Conservation (phyloP, 1,284 basidiomycete species). For the Apiotrichum laibachii region DNA sequence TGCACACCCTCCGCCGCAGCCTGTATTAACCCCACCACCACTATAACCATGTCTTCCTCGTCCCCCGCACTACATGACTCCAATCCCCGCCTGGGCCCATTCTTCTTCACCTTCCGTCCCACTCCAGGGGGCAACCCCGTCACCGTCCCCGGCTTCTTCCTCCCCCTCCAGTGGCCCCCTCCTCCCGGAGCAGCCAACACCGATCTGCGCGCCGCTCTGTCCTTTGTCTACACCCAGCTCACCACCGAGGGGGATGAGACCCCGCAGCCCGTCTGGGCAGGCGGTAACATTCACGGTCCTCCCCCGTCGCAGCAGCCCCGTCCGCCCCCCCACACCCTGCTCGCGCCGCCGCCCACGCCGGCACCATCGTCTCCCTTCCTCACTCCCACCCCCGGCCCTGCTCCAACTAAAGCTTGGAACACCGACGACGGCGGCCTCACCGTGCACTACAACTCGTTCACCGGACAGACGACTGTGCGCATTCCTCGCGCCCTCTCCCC, state of each 20-base stretch:
- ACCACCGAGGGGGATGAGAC: background rate
- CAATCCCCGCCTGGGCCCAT: slow-evolving; percentile 10
- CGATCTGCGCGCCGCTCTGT: background rate
- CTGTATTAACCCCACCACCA: background rate
- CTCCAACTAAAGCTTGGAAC: background rate
- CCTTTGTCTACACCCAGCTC: slow-evolving; percentile 12
- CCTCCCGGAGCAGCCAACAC: background rate
- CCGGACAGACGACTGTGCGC: too few species aligned
- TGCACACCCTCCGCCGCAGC: background rate
- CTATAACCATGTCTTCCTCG: background rate
- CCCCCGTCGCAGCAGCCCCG: background rate
- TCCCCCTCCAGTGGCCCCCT: slow-evolving; percentile 11
- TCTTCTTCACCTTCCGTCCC: slow-evolving; percentile 14
- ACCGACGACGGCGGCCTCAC: background rate
- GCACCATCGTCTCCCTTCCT: too few species aligned
- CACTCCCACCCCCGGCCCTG: background rate
- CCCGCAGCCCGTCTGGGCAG: background rate
- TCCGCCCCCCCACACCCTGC: background rate
- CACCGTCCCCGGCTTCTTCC: slow-evolving; percentile 9
- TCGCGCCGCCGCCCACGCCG: background rate
- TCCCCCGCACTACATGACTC: background rate
- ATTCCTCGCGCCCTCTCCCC: too few species aligned
- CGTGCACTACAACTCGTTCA: background rate
- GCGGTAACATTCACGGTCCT: background rate
- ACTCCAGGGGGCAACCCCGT: background rate